phyloP scores from a whole-genome alignment of 2,329 filamentous ascomycete species.

The Pseudogymnoascus sp. region DNA sequence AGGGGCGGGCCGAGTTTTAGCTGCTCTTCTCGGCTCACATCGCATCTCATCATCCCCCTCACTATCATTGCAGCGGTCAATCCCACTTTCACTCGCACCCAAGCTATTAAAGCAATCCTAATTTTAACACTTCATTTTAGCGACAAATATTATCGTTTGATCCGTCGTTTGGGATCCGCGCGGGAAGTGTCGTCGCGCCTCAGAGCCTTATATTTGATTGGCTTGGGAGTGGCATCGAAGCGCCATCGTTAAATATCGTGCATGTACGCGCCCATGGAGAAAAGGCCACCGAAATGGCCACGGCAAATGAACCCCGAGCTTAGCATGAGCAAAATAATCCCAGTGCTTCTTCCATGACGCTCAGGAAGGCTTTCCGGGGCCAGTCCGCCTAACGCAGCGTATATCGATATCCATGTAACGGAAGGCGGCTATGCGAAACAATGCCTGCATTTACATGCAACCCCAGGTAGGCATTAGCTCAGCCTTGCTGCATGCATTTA shows the following conservation, averaged over 20 bases:
- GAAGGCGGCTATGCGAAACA: slow-evolving; percentile 1
- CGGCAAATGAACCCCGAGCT: neutral
- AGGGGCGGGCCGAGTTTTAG: neutral
- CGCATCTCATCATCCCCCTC: neutral
- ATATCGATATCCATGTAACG: neutral
- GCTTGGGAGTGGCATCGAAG: neutral
- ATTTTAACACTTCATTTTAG: neutral
- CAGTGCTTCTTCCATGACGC: neutral
- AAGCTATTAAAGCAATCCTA: neutral
- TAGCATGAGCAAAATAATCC: neutral
- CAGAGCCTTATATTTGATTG: neutral
- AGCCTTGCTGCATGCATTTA: neutral
- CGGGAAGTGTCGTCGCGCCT: neutral
- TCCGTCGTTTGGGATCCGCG: neutral
- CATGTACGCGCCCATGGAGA: neutral
- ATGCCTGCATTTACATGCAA: neutral
- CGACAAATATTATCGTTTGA: neutral
- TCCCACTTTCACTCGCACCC: neutral
- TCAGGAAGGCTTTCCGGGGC: too few species aligned
- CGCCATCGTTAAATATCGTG: neutral
- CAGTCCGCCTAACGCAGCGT: neutral
- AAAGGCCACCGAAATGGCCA: neutral
- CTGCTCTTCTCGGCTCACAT: neutral
- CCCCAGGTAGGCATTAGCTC: neutral
- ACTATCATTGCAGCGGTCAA: neutral